Conservation (phyloP, 2,329 filamentous ascomycete genomes). For the Xylariaceae sp. region DNA sequence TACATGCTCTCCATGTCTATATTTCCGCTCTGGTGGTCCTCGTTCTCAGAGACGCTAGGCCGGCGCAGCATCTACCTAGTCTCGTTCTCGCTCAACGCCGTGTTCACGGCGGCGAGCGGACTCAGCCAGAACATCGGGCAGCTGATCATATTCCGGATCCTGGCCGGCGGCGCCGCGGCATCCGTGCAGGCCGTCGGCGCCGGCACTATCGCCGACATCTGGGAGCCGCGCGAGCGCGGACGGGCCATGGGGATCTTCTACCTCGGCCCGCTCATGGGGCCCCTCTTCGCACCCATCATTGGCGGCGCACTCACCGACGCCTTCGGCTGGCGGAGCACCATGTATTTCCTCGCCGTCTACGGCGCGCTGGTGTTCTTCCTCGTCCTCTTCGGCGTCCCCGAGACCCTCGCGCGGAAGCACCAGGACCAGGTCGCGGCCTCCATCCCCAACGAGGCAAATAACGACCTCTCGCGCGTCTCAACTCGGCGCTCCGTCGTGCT, state of each 20-base stretch:
- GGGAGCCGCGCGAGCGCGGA: slow-evolving; percentile 74
- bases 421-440: slow-evolving; percentile 11
- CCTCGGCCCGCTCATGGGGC: slow-evolving; percentile 76
- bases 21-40: slow-evolving; percentile 87
- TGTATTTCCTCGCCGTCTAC: slow-evolving; percentile 79
- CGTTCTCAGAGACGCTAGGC: slow-evolving; percentile 75
- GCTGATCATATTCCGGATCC: slow-evolving; percentile 77
- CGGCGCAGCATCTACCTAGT: slow-evolving; percentile 79
- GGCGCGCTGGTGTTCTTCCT: slow-evolving; percentile 63
- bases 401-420: slow-evolving; percentile 60
- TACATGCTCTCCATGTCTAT: slow-evolving; percentile 87
- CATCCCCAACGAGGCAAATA: slow-evolving; percentile 1
- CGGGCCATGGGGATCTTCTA: slow-evolving; percentile 85
- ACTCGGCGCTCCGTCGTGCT: slow-evolving; percentile 68
- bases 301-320: slow-evolving; percentile 73
- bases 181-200: slow-evolving; percentile 84
- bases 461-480: slow-evolving; percentile 55
- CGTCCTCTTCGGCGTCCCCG: slow-evolving; percentile 67
- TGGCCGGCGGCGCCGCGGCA: slow-evolving; percentile 77
- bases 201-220: slow-evolving; percentile 66
- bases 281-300: slow-evolving; percentile 76
- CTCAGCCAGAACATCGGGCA: slow-evolving; percentile 73
- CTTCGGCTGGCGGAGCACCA: slow-evolving; percentile 76
- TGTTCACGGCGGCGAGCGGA: slow-evolving; percentile 74
- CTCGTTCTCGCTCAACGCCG: slow-evolving; percentile 73